Evolutionary conservation across 2,329 filamentous ascomycete species (phyloP), one percentile per base, ranked within the genome.

Genomic region (Ceratocystis colombiana): DNA sequence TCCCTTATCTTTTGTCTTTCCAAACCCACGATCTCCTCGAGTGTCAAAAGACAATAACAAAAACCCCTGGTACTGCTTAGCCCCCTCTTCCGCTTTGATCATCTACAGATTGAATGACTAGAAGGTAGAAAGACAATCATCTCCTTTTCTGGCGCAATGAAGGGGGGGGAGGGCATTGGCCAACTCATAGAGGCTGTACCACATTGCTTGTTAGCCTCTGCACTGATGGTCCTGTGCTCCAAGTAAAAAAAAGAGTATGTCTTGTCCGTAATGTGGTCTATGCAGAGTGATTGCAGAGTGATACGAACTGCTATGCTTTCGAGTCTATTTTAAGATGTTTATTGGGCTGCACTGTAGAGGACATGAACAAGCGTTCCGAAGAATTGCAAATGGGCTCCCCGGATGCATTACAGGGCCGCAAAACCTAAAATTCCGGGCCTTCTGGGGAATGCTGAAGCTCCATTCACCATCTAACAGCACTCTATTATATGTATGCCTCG

Each of bases 121-220:
- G 20, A 53, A 50, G 3, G n/a, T 8, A 6, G 12, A 50, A 25
- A 2, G 48, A 22, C 48, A 53, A 12, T 28, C 22, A 28, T 15
- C 20, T 28, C 17, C 20, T 10, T 22, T 53, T 22, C 48, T 15
- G 15, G 48, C 48, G 25, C 48, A 28, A 5, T 28, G 37, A 2
- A 25, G 12, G 37, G 37, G 37, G 1, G 33, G 6, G 37, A 10
- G 37, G 15, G 48, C 48, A 28, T 53, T 53, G 48, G 12, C 48
- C 55, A 59, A 15, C 20, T n/a, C 55, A n/a, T n/a, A 33, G 55
- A 37, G 55, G 55, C 55, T 59, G 55, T 59, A 33, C 22, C 55
- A n/a, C 55, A 37, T 37, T 37, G 28, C 17, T 8, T 59, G 55
- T 15, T 17, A 59, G 55, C 55, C 55, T 59, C 55, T 59, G 55